phyloP scores from a whole-genome alignment of 225 moss, liverwort and hornwort species.

The Bryum argenteum region DNA sequence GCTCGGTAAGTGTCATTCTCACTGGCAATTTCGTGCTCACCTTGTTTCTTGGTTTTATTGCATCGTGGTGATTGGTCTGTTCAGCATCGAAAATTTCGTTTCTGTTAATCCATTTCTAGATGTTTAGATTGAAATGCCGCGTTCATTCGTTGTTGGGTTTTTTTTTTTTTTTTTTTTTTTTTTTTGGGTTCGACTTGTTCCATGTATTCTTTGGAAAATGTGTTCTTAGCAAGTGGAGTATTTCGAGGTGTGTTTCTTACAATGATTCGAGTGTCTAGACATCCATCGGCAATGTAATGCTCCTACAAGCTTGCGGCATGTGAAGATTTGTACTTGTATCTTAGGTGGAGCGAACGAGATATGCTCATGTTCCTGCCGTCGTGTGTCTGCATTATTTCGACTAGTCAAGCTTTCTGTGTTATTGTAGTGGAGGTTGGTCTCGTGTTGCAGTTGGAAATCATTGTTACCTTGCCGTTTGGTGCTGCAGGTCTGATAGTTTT shows the following conservation, averaged over 20 bases:
- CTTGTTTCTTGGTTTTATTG: neutral
- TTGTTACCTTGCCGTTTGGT: conserved; percentile 4
- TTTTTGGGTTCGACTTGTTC: neutral
- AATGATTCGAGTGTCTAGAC: neutral
- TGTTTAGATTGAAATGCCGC: conserved; percentile 21
- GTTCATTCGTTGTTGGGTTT: too few relatives aligned
- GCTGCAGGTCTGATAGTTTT: conserved; percentile 25
- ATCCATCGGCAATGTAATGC: too few relatives aligned
- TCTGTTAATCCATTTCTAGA: conserved; percentile 21
- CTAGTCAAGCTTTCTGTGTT: neutral
- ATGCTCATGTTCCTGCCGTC: neutral
- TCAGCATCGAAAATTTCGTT: too few relatives aligned
- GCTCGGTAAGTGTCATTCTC: neutral
- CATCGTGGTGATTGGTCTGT: neutral
- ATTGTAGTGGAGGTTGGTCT: conserved; percentile 5
- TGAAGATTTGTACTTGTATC: neutral
- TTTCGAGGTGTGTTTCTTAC: neutral
- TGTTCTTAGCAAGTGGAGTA: too few relatives aligned
- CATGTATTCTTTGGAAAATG: neutral
- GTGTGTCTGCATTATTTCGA: conserved; percentile 19
- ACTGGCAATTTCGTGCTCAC: neutral
- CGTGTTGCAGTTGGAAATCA: neutral
- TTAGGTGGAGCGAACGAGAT: neutral
- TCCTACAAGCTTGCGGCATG: too few relatives aligned
- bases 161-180: too few relatives aligned